Evolutionary conservation across 148 eudicot genomes (phyloP), one percentile per base, ranked within the genome.

Genomic region (Polygonum maritimum): DNA sequence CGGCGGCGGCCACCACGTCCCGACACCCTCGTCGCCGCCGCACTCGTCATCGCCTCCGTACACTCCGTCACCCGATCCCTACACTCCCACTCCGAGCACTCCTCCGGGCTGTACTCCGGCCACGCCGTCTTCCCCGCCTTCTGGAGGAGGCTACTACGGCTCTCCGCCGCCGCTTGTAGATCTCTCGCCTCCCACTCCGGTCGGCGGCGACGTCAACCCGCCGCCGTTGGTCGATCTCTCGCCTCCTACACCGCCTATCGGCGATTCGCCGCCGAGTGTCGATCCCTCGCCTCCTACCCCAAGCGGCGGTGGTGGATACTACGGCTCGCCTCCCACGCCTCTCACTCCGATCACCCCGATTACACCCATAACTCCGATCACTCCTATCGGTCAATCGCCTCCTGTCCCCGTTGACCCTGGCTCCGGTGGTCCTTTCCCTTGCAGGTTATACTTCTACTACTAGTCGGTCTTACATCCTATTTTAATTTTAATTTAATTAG

Each of bases 391-490:
- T 31, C 62, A 26, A 6, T 10, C 69, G 31, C 69, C 69, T 31
- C 69, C 69, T 6, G 69, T 62, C 31, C 69, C 69, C 16, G 16
- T 62, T 31, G 69, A 62, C 82, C 31, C 62, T 62, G 54, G 44
- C 75, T 35, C 75, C 82, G 19, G 51, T 78, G 45, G 83, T 82
- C 3, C 83, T 60, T 86, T 88, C 78, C 83, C 94, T 36, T 90
- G 94, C 97, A 81, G 82, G 98, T 94, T 86, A 92, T 2, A 19
- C 21, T 21, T 8, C 21, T 14, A 55, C 55, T 51, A n/a, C 19
- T 10, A 14, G 4, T 21, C 40, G 60, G 10, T 0, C 15, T 54
- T 26, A 16, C 54, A 18, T 52, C 15, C 8, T 75, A 71, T 40
- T 1, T 4, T n/a, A 4, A 13, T 26, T 65, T 26, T 35, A 26